These are phyloP conservation scores for Tremellales sp. DNA, from an alignment of 1,284 basidiomycete species.

Conservation along the genomic window DNA sequence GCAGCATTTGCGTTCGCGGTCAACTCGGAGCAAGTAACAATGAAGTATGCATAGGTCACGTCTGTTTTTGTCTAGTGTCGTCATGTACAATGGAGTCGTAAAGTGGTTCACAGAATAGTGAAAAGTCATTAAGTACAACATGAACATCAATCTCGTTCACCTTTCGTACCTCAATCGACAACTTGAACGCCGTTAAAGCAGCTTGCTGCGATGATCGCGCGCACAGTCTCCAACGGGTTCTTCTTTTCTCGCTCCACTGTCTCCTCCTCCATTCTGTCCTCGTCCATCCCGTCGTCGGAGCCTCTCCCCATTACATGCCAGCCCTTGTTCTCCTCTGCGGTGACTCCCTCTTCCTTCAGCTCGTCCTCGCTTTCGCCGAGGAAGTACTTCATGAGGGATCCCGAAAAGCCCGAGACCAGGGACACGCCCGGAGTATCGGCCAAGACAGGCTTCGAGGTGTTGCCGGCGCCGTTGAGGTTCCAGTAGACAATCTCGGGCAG, in stretches of 20 bases:
- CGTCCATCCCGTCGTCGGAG: conserved; percentile 31
- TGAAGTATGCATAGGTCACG: no score
- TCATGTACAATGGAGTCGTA: no score
- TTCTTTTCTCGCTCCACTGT: conserved; percentile 47
- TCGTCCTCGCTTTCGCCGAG: conserved; percentile 50
- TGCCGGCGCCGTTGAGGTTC: conserved; percentile 24
- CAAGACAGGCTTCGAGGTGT: conserved; percentile 52
- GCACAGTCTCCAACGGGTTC: conserved; percentile 56
- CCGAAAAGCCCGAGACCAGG: conserved; percentile 64
- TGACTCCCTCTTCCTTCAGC: conserved; percentile 44
- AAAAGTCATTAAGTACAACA: no score
- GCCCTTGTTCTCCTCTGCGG: conserved; percentile 23
- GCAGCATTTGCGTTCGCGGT: no score
- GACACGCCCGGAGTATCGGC: conserved; percentile 59
- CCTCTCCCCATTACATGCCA: conserved; percentile 22
- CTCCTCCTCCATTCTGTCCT: conserved; percentile 43
- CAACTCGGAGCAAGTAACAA: no score
- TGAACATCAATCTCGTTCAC: no score
- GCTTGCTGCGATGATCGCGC: conserved; percentile 54
- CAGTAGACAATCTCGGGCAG: conserved; percentile 57
- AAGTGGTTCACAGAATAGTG: no score
- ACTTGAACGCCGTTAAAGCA: conserved; percentile 50
- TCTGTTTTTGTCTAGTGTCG: no score
- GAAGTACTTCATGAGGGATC: conserved; percentile 66
- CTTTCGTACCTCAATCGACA: conserved; percentile 20